Percentiles rank a stretch among this genome's conserved stretches.
phyloP scores from a whole-genome alignment of 805 yeast genomes.

The Monosporozyma aerobia region DNA sequence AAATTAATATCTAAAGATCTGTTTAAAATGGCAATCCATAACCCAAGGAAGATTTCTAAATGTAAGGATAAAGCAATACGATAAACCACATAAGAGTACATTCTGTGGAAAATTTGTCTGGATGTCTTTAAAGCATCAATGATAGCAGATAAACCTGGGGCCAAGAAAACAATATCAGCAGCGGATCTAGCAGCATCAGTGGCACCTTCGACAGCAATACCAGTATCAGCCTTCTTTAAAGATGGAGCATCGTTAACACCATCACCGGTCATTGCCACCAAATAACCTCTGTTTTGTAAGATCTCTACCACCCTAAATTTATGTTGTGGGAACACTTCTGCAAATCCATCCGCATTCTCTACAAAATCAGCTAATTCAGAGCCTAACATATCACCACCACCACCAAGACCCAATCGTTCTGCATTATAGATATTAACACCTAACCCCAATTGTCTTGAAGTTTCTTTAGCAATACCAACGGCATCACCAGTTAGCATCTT shows the following conservation, averaged over 20 bases:
- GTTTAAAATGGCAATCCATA: conserved; percentile 94
- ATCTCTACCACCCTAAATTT: conserved; percentile 93
- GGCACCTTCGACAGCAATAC: conserved; percentile 98
- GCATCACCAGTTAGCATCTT: conserved; percentile 99
- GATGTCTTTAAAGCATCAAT: conserved; percentile 92
- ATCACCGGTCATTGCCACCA: conserved; percentile 99
- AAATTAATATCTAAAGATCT: conserved; percentile 79
- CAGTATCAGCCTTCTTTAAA: conserved; percentile 88
- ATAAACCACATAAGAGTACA: conserved; percentile 96
- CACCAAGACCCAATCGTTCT: conserved; percentile 91
- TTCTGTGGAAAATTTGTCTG: conserved; percentile 96
- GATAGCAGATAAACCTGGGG: conserved; percentile 92
- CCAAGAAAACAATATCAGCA: conserved; percentile 91
- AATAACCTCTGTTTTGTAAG: conserved; percentile 90
- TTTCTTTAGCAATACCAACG: conserved; percentile 97
- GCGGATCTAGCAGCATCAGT: conserved; percentile 96
- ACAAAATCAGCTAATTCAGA: conserved; percentile 94
- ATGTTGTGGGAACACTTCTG: conserved; percentile 98
- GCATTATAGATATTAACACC: conserved; percentile 96
- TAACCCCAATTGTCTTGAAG: conserved; percentile 93
- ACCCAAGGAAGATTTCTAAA: conserved; percentile 89
- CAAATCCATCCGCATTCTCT: conserved; percentile 97
- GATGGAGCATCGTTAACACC: conserved; percentile 99
- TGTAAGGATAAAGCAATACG: conserved; percentile 94
- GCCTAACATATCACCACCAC: conserved; percentile 95